These are phyloP conservation scores for Daldinia sp. DNA, from an alignment of 2,329 filamentous ascomycete genomes.

Conservation along the genomic window DNA sequence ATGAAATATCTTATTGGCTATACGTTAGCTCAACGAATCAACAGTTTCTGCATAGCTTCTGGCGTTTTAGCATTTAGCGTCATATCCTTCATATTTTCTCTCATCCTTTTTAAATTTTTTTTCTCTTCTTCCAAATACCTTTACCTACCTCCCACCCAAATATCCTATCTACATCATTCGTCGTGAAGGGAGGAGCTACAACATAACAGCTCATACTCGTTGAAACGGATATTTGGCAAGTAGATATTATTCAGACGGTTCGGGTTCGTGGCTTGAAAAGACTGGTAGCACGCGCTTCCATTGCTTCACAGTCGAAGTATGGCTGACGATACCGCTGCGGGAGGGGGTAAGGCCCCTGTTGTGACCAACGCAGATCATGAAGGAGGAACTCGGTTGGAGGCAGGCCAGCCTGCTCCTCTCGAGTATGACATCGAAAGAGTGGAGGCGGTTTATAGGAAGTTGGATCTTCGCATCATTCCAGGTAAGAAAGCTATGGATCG, in stretches of 20 bases:
- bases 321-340: slow-evolving; percentile 49
- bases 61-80: not conserved
- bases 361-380: slow-evolving; percentile 34
- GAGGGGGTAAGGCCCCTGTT: slow-evolving; percentile 47
- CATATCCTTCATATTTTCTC: slow-evolving; percentile 7
- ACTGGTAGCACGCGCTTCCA: slow-evolving; percentile 61
- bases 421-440: slow-evolving; percentile 60
- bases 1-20: slow-evolving; percentile 17
- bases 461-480: slow-evolving; percentile 68
- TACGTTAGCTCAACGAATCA: slow-evolving; percentile 17
- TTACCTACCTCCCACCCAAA: not conserved
- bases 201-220: not conserved
- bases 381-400: slow-evolving; percentile 26
- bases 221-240: not conserved
- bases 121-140: slow-evolving; percentile 6
- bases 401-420: slow-evolving; percentile 25
- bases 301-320: slow-evolving; percentile 61
- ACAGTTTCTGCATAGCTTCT: not conserved
- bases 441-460: slow-evolving; percentile 65
- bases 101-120: not conserved
- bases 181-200: not conserved
- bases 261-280: slow-evolving; percentile 48
- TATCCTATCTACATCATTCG: not conserved
- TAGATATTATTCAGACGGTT: not conserved
- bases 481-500: slow-evolving; percentile 47